Base-by-base conservation (phyloP, 345 rosid genomes). In the Combretum micranthum region DNA sequence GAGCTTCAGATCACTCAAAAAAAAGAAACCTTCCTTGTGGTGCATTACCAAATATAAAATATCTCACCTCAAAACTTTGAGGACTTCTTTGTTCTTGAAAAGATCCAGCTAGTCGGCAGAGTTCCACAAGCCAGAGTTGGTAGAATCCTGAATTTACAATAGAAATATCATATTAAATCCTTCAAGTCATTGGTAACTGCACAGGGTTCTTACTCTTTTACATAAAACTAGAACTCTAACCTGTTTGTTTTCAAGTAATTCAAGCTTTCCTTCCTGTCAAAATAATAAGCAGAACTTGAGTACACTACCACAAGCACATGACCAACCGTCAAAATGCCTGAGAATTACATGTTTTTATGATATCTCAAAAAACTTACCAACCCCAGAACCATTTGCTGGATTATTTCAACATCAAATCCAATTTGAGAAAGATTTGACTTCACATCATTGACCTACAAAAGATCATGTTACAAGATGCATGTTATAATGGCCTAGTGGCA, bases 181-280 rank as follows among this genome's bases (percentile, higher is more conserved):
- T 21, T 19, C 15, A 8, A 52, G 42, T 26, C 2, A 52, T 52
- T 22, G 32, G 42, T 22, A 51, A 19, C 15, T 4, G 10, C 39
- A 32, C 39, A 32, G 10, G 39, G 39, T 58, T 20, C 12, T 12
- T 20, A 49, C 18, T n/a, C 45, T 50, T 18, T 54, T 51, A 39
- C 15, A 59, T 16, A 47, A 61, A 53, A 49, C 19, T 45, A 18
- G 42, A 63, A 43, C 62, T 46, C 44, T 45, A 64, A 86, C 96
- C 83, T 82, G 95, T 76, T 88, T 92, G 82, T 66, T 74, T 70
- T 91, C 95, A 13, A 88, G 70, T 67, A 81, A 68, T 44, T 80
- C 90, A 57, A 88, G 78, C 77, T 86, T 92, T 64, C 76, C 88
- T 74, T 92, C 95, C 98, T 86, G 88, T 67, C 55, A 58, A 67